phyloP scores from a whole-genome alignment of 2,329 filamentous ascomycete species.

The Aspergillus niger region DNA sequence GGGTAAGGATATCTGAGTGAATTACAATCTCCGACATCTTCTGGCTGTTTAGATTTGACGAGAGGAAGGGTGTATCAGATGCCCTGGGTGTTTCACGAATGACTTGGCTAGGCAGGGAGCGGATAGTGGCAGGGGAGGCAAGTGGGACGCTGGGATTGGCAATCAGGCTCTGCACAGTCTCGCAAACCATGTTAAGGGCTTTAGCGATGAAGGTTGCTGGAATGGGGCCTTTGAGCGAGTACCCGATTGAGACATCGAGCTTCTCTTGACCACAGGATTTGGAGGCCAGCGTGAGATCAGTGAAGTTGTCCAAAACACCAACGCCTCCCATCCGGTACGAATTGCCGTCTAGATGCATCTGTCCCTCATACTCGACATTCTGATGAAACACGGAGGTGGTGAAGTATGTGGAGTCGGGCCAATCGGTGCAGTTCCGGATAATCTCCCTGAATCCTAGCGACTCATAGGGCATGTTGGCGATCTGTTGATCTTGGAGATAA shows the following conservation, averaged over 20 bases:
- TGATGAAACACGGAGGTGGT: slow-evolving; percentile 46
- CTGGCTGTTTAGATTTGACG: slow-evolving; percentile 39
- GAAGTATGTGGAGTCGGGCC: slow-evolving; percentile 45
- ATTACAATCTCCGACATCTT: slow-evolving; percentile 43
- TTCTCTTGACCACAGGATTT: slow-evolving; percentile 36
- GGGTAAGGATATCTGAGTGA: slow-evolving; percentile 42
- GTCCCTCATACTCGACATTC: slow-evolving; percentile 38
- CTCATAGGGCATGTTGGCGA: slow-evolving; percentile 59
- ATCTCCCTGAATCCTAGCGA: slow-evolving; percentile 59
- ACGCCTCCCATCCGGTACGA: slow-evolving; percentile 43
- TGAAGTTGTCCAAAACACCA: slow-evolving; percentile 43
- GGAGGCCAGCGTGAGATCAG: slow-evolving; percentile 44
- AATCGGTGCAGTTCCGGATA: slow-evolving; percentile 45
- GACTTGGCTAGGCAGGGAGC: slow-evolving; percentile 35
- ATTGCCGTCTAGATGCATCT: slow-evolving; percentile 42
- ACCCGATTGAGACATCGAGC: slow-evolving; percentile 41
- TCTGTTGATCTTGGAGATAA: slow-evolving; percentile 60
- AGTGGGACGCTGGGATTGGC: slow-evolving; percentile 37
- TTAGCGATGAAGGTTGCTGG: slow-evolving; percentile 36
- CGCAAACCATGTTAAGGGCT: slow-evolving; percentile 44
- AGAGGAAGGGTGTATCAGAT: slow-evolving; percentile 36
- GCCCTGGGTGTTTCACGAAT: slow-evolving; percentile 30
- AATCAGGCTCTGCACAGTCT: slow-evolving; percentile 40
- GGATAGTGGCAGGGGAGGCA: slow-evolving; percentile 36
- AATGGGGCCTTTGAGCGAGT: slow-evolving; percentile 40